Base-by-base conservation (phyloP, 2,329 filamentous ascomycete genomes). In the Macrophomina pseudophaseolina region DNA sequence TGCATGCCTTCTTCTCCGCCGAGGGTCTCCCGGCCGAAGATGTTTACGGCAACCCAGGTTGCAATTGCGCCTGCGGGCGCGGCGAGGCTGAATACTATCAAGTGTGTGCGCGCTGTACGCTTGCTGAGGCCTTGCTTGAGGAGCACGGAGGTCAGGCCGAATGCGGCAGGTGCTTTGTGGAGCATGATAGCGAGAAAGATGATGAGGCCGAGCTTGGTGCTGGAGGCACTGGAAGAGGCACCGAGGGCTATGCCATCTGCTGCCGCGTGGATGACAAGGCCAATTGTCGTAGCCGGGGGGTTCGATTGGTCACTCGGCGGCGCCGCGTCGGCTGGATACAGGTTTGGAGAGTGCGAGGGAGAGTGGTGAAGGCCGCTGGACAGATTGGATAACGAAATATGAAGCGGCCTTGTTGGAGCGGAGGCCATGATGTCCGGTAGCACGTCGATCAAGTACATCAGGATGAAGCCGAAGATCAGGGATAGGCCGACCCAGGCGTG, bases 181-280 rank as follows among this genome's bases (percentile, higher is more conserved):
- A 98, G 88, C 91, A 99, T 96, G 71, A 99, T 95, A 11, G 95
- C 95, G 48, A 97, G 80, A 78, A 99, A 99, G 46, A 99, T 93
- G 72, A 99, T 92, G 68, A 98, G 88, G 42, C 92, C 93, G 11
- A 99, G 82, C 67, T 75, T 75, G 1, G 89, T 87, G 4, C 91
- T 90, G 3, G 91, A 73, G 2, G 75, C 74, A 4, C 80, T 79
- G 2, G 80, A 92, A 0, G 94, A 97, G 30, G 95, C 95, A 28
- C 95, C 95, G 80, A 99, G 89, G 2, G 95, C 95, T 69, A 99
- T 97, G 16, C 95, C 95, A 74, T 99, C 95, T 2, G 95, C 94
- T 2, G 92, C 91, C 0, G 95, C 93, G 77, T 99, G 95, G 67
- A 99, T 98, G 5, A 98, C 91, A n/a, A 99, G 84, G 0, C 95